Conservation (phyloP, 345 rosid genomes). For the Schrenkiella parvula region DNA sequence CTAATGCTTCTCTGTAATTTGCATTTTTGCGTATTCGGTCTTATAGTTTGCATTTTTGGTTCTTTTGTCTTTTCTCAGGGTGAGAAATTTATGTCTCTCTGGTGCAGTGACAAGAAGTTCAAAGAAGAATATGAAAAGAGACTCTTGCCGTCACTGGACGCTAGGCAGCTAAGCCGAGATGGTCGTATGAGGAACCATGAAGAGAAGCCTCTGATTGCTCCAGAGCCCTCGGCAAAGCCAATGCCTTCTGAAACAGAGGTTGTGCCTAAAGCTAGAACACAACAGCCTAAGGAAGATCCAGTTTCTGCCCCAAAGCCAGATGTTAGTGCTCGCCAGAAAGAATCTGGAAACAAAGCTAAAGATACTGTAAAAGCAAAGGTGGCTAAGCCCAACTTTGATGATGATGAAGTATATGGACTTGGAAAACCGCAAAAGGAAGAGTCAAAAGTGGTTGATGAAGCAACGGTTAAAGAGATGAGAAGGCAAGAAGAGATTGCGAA, state of each 20-base stretch:
- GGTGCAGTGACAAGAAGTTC: constrained; percentile 54
- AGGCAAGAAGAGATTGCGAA: constrained; percentile 72
- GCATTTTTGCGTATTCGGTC: background rate
- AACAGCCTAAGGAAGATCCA: constrained; percentile 51
- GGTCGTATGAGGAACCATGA: constrained; percentile 72
- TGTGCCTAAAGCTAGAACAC: constrained; percentile 38
- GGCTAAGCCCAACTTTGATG: background rate
- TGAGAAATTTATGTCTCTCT: constrained; percentile 64
- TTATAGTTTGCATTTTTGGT: constrained; percentile 10
- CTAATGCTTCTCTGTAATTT: background rate
- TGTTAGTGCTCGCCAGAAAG: constrained; percentile 6
- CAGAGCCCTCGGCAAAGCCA: constrained; percentile 26
- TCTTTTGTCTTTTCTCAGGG: constrained; percentile 36
- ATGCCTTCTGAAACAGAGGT: constrained; percentile 35
- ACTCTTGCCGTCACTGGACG: constrained; percentile 57
- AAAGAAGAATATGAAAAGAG: constrained; percentile 80
- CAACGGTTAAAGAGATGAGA: constrained; percentile 69
- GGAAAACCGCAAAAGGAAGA: constrained; percentile 34
- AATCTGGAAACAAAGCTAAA: constrained; percentile 3
- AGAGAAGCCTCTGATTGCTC: constrained; percentile 59
- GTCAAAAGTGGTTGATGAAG: constrained; percentile 42
- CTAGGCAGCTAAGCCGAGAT: constrained; percentile 65
- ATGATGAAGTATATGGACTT: constrained; percentile 35
- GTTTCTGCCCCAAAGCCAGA: constrained; percentile 44
- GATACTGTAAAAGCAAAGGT: constrained; percentile 28